A percentile compares a stretch with the other conserved stretches of the same genome.
Conservation (phyloP, 495 filamentous ascomycete genomes). For the Hypoxylon lenormandii region DNA sequence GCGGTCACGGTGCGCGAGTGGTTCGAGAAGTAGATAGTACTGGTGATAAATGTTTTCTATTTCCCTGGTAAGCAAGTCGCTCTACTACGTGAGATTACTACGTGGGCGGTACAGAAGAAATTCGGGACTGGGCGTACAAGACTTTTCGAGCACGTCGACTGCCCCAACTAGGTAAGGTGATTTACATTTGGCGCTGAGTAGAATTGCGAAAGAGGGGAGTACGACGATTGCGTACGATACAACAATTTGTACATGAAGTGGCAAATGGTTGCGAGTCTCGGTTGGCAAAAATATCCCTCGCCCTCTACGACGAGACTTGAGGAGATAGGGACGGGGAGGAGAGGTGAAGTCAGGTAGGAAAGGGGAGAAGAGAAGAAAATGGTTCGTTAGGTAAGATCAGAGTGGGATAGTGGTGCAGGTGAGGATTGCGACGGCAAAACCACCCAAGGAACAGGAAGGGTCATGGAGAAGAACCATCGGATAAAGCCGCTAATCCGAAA, state of each 20-base stretch:
- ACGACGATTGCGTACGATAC: slow-evolving; percentile 22
- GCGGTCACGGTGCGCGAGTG: slow-evolving; percentile 28
- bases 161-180: slow-evolving; percentile 16
- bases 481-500: slow-evolving; percentile 32
- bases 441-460: not conserved
- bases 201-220: slow-evolving; percentile 18
- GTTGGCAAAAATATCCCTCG: not conserved
- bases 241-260: slow-evolving; percentile 32
- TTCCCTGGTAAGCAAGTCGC: slow-evolving; percentile 36
- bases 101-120: slow-evolving; percentile 25
- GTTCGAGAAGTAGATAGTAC: slow-evolving; percentile 22
- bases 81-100: slow-evolving; percentile 23
- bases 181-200: slow-evolving; percentile 30
- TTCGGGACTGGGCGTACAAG: slow-evolving; percentile 19
- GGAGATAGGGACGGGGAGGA: too few species aligned
- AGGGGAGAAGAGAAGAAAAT: slow-evolving; percentile 6
- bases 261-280: slow-evolving; percentile 24
- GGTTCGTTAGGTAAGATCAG: slow-evolving; percentile 28
- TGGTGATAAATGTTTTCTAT: slow-evolving; percentile 31
- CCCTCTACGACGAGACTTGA: slow-evolving; percentile 3
- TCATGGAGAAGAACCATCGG: slow-evolving; percentile 14
- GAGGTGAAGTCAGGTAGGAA: slow-evolving; percentile 7
- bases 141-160: slow-evolving; percentile 11
- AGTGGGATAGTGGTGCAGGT: slow-evolving; percentile 1
- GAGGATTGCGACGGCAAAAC: slow-evolving; percentile 32